Percentiles rank a stretch among this genome's conserved stretches.
These are phyloP conservation scores for Coelastrella sp. DNA, from an alignment of 139 green algal species.

Conservation along the genomic window DNA sequence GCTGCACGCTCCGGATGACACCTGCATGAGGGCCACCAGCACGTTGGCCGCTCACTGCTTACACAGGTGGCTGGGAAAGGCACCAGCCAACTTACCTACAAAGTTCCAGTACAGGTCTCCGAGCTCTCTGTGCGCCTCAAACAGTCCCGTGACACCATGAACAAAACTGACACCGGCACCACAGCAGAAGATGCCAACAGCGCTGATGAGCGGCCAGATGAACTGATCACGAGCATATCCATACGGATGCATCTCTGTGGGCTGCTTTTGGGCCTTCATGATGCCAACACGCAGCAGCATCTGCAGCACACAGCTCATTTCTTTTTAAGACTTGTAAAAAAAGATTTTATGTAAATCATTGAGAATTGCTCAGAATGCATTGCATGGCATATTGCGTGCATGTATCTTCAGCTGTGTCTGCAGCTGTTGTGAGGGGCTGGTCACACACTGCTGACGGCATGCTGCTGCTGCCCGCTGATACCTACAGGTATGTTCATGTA, in stretches of 20 bases:
- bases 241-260: slow-evolving; percentile 86
- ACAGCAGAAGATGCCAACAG: slow-evolving; percentile 94
- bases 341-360: too few species aligned
- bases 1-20: neutral
- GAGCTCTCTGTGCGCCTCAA: slow-evolving; percentile 51
- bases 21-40: too few species aligned
- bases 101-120: slow-evolving; percentile 55
- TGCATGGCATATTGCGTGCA: too few species aligned
- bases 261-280: slow-evolving; percentile 58
- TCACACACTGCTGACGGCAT: too few species aligned
- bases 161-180: slow-evolving; percentile 86
- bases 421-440: too few species aligned
- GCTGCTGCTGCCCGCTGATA: too few species aligned
- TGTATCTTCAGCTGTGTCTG: neutral
- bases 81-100: slow-evolving; percentile 39
- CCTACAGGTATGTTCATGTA: too few species aligned
- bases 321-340: too few species aligned
- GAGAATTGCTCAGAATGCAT: too few species aligned
- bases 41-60: too few species aligned
- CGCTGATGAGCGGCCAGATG: slow-evolving; percentile 91
- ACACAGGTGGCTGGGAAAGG: too few species aligned
- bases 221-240: slow-evolving; percentile 94
- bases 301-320: slow-evolving; percentile 11
- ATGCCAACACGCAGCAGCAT: slow-evolving; percentile 84
- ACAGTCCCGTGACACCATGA: slow-evolving; percentile 81